phyloP scores from a whole-genome alignment of 208 protist species.

The Balamuthia mandrillaris region DNA sequence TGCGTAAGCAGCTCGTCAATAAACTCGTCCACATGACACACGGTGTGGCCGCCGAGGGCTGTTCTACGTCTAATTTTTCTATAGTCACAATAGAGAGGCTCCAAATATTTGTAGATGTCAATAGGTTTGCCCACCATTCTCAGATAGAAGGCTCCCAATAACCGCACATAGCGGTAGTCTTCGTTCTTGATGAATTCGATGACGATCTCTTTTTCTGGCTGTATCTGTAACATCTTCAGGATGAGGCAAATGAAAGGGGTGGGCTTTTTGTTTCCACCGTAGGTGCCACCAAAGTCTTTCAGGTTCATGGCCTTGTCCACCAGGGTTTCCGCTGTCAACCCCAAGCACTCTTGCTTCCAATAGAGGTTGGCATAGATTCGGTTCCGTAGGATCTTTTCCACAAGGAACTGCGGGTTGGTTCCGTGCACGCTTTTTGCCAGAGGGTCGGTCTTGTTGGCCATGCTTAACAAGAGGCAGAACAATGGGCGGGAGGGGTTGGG shows the following conservation, averaged over 20 bases:
- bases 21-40: constrained; percentile 79
- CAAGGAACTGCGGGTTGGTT: constrained; percentile 73
- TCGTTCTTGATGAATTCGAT: constrained; percentile 81
- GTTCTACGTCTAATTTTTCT: constrained; percentile 65
- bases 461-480: too few species aligned
- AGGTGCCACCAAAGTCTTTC: constrained; percentile 75
- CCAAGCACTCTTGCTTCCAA: constrained; percentile 89
- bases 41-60: constrained; percentile 33
- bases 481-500: too few species aligned
- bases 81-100: constrained; percentile 81
- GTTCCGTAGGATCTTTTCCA: constrained; percentile 82
- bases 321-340: constrained; percentile 74
- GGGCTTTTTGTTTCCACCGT: constrained; percentile 76
- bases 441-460: constrained; percentile 73
- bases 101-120: constrained; percentile 79
- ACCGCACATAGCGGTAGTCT: constrained; percentile 79
- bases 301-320: constrained; percentile 82
- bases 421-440: constrained; percentile 69
- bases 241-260: constrained; percentile 82
- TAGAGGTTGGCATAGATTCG: constrained; percentile 76
- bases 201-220: constrained; percentile 81
- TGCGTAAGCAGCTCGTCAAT: constrained; percentile 70
- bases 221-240: constrained; percentile 82
- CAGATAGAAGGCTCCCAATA: constrained; percentile 82
- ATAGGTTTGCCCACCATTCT: constrained; percentile 69